Evolutionary conservation across 2,329 filamentous ascomycete species (phyloP), one percentile per base, ranked within the genome.

Genomic region (Sporothrix humicola): DNA sequence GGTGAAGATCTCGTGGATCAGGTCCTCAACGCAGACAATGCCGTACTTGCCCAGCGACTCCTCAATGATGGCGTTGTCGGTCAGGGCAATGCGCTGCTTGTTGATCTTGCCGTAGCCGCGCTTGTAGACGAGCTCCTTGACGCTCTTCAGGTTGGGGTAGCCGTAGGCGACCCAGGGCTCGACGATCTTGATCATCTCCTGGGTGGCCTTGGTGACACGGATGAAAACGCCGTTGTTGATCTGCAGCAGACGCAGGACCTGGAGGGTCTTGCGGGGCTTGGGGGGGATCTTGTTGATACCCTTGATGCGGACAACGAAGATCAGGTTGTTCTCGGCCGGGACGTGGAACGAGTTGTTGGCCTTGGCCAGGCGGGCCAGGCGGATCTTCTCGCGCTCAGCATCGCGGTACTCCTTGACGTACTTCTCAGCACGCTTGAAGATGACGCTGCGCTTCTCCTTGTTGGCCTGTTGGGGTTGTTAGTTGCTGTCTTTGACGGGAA

Each of bases 271-370:
- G 90, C 96, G 95, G 86, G 97, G 97, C 93, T 99, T 98, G 81
- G 96, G 96, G 84, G 97, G 91, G 82, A 99, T 98, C 93, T 99
- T 99, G 93, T 98, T 98, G 94, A 99, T 98, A 91, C 91, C 96
- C 94, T 99, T 99, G 90, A 99, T 99, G 85, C 96, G 95, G 86
- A 98, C 88, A 81, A 99, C 91, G 85, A 99, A 99, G 88, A 95
- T 94, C 82, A 99, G 89, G 88, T 97, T 98, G 83, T 93, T 87
- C 90, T 99, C 94, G 78, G 93, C 95, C 78, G 94, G 92, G 80
- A 99, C 92, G 87, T 97, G 96, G 90, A 95, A 96, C 84, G 90
- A 93, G 85, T 95, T 95, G 82, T 93, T 91, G 86, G 93, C 89
- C 90, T 97, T 97, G 86, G 94, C 93, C 78, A 94, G 86, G 80